Conservation (phyloP, 768 basidiomycete species). For the Auriscalpium vulgare region DNA sequence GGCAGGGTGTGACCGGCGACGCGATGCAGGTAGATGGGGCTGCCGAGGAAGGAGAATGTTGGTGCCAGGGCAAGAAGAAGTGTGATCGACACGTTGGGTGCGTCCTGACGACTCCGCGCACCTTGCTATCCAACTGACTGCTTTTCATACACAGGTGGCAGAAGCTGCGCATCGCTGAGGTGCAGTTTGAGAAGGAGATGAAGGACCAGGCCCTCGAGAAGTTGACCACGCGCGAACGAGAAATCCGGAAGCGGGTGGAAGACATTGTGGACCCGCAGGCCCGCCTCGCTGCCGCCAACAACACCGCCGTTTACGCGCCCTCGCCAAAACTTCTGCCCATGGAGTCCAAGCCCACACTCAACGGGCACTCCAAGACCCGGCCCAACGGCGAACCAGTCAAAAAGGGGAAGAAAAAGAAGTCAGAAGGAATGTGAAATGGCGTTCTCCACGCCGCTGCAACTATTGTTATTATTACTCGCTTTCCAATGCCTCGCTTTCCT, state of each 20-base stretch:
- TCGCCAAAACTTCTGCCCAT: conserved; percentile 13
- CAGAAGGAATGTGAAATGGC: not conserved
- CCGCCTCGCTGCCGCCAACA: conserved; percentile 1
- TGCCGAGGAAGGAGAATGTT: conserved; percentile 48
- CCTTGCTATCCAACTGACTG: not conserved
- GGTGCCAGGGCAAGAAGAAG: conserved; percentile 68
- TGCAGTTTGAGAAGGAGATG: conserved; percentile 67
- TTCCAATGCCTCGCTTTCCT: conserved; percentile 18
- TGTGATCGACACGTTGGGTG: conserved; percentile 79
- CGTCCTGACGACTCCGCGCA: conserved; percentile 12
- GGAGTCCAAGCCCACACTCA: conserved; percentile 18
- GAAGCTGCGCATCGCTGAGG: conserved; percentile 61
- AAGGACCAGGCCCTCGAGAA: conserved; percentile 59
- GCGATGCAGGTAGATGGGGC: conserved; percentile 31
- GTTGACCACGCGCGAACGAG: conserved; percentile 68
- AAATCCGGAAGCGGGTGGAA: conserved; percentile 71
- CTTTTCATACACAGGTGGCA: conserved; percentile 54
- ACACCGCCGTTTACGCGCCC: conserved; percentile 1
- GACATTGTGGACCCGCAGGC: conserved; percentile 41
- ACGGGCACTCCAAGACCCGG: conserved; percentile 21
- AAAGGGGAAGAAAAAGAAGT: conserved; percentile 16
- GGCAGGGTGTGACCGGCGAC: conserved; percentile 33
- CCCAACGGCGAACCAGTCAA: conserved; percentile 13
- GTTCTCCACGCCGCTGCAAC: too few species aligned
- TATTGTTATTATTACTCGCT: not conserved